Conservation (phyloP, 345 rosid genomes). For the Carallia brachiata region DNA sequence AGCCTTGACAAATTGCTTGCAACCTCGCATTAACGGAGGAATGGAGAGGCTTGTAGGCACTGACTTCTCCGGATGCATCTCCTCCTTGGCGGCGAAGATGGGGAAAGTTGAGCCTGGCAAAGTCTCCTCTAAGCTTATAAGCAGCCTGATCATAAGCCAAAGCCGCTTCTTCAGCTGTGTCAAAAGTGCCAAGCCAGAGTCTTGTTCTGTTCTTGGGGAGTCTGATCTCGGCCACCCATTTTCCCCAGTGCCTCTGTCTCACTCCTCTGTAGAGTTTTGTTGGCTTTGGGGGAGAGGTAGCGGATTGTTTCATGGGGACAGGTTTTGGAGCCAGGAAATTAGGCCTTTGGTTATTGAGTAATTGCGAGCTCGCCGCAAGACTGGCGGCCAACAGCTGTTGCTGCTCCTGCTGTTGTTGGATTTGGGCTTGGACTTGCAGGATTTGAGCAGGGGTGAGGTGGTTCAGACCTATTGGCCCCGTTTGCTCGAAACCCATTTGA, state of each 20-base stretch:
- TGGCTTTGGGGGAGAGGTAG: slow-evolving; percentile 35
- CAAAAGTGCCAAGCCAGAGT: slow-evolving; percentile 93
- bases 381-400: slow-evolving; percentile 8
- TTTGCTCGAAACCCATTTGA: slow-evolving; percentile 35
- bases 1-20: slow-evolving; percentile 65
- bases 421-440: slow-evolving; percentile 62
- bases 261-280: slow-evolving; percentile 80
- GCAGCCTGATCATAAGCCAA: slow-evolving; percentile 88
- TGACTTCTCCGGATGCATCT: slow-evolving; percentile 59
- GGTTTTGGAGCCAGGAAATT: slow-evolving; percentile 47
- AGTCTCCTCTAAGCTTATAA: slow-evolving; percentile 71
- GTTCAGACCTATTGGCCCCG: slow-evolving; percentile 49
- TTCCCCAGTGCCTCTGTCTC: slow-evolving; percentile 96
- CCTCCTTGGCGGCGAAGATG: slow-evolving; percentile 46
- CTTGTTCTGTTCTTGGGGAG: slow-evolving; percentile 86
- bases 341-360: slow-evolving; percentile 24
- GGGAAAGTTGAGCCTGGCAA: slow-evolving; percentile 84
- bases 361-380: slow-evolving; percentile 5
- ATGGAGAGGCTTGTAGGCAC: slow-evolving; percentile 68
- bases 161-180: slow-evolving; percentile 87
- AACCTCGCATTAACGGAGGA: slow-evolving; percentile 79
- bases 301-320: slow-evolving; percentile 57
- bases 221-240: slow-evolving; percentile 94
- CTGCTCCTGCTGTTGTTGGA: slow-evolving; percentile 32
- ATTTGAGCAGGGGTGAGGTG: slow-evolving; percentile 68